A percentile compares a stretch with the other conserved stretches of the same genome.
These are phyloP conservation scores for Gloeopeniophorella convolvens DNA, from an alignment of 768 basidiomycete species.

Conservation along the genomic window DNA sequence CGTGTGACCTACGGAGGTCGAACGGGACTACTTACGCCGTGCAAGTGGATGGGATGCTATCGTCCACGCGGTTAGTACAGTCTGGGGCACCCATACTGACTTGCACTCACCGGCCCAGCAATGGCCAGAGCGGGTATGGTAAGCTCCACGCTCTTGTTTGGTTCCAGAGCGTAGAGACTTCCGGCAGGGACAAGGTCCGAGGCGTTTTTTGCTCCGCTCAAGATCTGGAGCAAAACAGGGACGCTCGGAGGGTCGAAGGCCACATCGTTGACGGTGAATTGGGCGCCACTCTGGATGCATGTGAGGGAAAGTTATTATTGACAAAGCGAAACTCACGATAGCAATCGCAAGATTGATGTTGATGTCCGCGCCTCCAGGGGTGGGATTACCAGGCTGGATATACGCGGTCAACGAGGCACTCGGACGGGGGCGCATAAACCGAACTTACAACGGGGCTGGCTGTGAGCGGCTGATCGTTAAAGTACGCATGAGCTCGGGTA, in stretches of 20 bases:
- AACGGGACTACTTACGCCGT: not conserved
- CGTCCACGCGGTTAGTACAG: too few species aligned
- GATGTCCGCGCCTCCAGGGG: constrained; percentile 5
- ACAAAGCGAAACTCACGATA: not conserved
- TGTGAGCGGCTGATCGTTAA: not conserved
- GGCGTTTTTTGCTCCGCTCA: constrained; percentile 44
- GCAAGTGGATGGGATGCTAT: constrained; percentile 6
- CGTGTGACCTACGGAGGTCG: not conserved
- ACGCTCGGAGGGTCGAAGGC: constrained; percentile 36
- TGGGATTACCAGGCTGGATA: not conserved
- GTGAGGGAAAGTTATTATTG: too few species aligned
- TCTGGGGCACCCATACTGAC: too few species aligned
- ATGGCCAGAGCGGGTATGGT: constrained; percentile 4
- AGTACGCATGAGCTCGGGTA: not conserved
- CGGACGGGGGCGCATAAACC: too few species aligned
- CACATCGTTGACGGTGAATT: constrained; percentile 31
- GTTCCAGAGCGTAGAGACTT: constrained; percentile 39
- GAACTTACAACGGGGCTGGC: not conserved
- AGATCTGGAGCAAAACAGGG: constrained; percentile 51
- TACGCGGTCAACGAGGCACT: too few species aligned
- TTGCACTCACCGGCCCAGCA: not conserved
- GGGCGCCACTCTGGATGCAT: too few species aligned
- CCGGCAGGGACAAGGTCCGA: constrained; percentile 42
- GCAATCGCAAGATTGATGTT: constrained; percentile 1
- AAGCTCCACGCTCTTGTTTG: constrained; percentile 41